A percentile compares a stretch with the other conserved stretches of the same genome.
These are phyloP conservation scores for Danielozyma ontarioensis DNA, from an alignment of 805 yeast genomes.

Conservation along the genomic window DNA sequence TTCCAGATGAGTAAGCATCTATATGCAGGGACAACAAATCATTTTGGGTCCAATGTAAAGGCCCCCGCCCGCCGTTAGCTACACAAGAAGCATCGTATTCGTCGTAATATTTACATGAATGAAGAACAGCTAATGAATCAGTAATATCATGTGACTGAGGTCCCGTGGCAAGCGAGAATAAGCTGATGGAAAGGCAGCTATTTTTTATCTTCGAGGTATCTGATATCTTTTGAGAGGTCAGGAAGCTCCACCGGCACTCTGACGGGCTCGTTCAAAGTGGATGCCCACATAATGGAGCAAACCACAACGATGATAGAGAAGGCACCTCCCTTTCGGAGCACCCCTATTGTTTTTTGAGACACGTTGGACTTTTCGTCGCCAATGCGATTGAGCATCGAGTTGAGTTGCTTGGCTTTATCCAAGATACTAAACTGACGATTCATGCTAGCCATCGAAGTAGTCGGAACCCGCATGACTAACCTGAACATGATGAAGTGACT, in stretches of 20 bases:
- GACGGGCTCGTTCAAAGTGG: slow-evolving; percentile 9
- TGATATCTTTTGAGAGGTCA: slow-evolving; percentile 9
- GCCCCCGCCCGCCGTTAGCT: background rate
- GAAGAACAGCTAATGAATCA: too few species aligned
- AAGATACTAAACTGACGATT: background rate
- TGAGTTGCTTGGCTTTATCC: slow-evolving; percentile 14
- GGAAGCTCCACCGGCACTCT: slow-evolving; percentile 7
- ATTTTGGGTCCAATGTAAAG: background rate
- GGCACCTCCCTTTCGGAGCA: slow-evolving; percentile 14
- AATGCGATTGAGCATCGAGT: slow-evolving; percentile 21
- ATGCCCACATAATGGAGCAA: slow-evolving; percentile 13
- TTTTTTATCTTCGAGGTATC: too few species aligned
- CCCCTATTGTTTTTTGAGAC: slow-evolving; percentile 22
- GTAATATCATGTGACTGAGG: too few species aligned
- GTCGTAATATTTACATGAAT: too few species aligned
- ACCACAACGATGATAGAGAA: slow-evolving; percentile 11
- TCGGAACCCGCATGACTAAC: too few species aligned
- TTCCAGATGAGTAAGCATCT: background rate
- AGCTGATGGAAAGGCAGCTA: too few species aligned
- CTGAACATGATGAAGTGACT: too few species aligned
- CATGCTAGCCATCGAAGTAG: too few species aligned
- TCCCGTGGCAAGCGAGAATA: too few species aligned
- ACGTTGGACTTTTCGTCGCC: slow-evolving; percentile 30
- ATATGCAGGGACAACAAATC: too few species aligned
- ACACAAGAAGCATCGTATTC: too few species aligned